Base-by-base conservation (phyloP, 2,329 filamentous ascomycete genomes). In the Colletotrichum navitas region DNA sequence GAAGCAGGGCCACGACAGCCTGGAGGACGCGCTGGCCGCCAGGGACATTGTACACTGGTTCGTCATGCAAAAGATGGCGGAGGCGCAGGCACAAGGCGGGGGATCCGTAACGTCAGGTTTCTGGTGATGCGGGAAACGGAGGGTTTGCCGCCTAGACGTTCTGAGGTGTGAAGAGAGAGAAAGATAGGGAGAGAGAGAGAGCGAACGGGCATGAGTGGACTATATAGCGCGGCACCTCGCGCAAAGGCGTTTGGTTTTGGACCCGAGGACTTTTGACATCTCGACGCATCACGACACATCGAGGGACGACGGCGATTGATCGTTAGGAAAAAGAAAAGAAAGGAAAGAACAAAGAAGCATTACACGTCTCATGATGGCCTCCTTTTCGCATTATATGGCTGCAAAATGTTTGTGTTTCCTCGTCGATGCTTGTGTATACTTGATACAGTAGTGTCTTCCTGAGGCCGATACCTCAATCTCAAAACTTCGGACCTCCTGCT, bases 1-100 rank as follows among this genome's bases (percentile, higher is more conserved):
- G 3, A 76, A 75, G 11, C 66, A 62, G 32, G 80, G 80, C 10
- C 83, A 85, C 65, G 82, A 85, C 72, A 85, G 83, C 64, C 56
- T 84, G 21, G 83, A 86, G 73, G 84, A 86, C 71, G 83, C 84
- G 5, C 73, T 84, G 58, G 84, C 83, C 0, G 79, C 80, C 5
- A 76, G 85, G 16, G 83, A 85, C 68, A 67, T 86, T 45, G 76
- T 81, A 5, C 76, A 81, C 56, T 84, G 82, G 81, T 79, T 81
- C 63, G 73, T 81, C 47, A 51, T 56, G 43, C 49, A 67, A 26
- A 68, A 55, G 24, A n/a, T 24, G 11, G 29, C 55, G 10, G 54
- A 34, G 8, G 29, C 49, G 47, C 32, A 39, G 29, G 29, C 29
- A 3, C 34, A 47, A 43, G 47, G 26, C 14, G n/a, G 26, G 18